phyloP scores from a whole-genome alignment of 306 rosid species.

The Cucumis hystrix region DNA sequence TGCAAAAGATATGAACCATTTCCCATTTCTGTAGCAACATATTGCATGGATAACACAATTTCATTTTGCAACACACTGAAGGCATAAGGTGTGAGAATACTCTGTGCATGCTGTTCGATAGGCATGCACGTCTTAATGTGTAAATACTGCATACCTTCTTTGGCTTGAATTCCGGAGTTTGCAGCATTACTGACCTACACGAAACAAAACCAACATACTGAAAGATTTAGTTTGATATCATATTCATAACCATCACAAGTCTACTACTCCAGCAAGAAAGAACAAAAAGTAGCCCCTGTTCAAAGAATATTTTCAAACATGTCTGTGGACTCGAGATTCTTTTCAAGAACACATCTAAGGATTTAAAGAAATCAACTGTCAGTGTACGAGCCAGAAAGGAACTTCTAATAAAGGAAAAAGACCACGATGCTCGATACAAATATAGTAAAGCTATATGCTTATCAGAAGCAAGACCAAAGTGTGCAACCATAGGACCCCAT shows the following conservation, averaged over 20 bases:
- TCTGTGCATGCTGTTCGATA: constrained; percentile 52
- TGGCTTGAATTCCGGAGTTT: constrained; percentile 18
- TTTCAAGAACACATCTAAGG: constrained; percentile 31
- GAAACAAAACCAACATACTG: neutral
- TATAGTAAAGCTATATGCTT: constrained; percentile 38
- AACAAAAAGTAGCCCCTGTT: constrained; percentile 20
- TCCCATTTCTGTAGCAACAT: constrained; percentile 29
- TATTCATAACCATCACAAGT: neutral
- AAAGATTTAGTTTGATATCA: neutral
- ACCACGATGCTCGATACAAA: constrained; percentile 36
- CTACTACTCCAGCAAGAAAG: neutral
- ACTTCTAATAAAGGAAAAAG: constrained; percentile 29
- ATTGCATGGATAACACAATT: constrained; percentile 35
- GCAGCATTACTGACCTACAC: constrained; percentile 26
- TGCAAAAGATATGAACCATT: constrained; percentile 46
- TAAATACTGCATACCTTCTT: constrained; percentile 26
- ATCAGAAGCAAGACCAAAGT: constrained; percentile 42
- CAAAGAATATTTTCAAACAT: constrained; percentile 41
- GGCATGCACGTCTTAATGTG: constrained; percentile 49
- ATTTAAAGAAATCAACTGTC: constrained; percentile 36
- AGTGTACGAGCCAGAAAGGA: constrained; percentile 43
- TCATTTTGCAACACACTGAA: constrained; percentile 41
- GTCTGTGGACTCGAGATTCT: constrained; percentile 28
- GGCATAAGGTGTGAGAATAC: constrained; percentile 42
- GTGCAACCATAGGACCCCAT: constrained; percentile 41